Evolutionary conservation across 2,329 filamentous ascomycete genomes (phyloP).

Genomic region (Colletotrichum tofieldiae): DNA sequence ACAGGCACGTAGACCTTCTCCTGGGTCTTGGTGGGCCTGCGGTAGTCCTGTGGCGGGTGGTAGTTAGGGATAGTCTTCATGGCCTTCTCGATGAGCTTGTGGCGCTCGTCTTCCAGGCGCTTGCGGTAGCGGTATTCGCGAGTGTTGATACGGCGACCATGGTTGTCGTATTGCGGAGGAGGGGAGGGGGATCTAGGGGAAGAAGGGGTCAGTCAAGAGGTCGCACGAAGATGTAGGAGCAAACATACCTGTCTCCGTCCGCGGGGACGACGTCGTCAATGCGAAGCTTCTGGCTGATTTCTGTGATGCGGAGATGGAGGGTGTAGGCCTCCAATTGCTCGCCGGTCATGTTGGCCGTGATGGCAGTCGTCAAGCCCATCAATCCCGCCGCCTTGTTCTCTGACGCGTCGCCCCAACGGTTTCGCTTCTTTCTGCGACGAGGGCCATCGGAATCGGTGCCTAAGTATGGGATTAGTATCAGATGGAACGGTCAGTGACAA

Average conservation of each 20-base stretch:
- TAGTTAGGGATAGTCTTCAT: slow-evolving; percentile 99
- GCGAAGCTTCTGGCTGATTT: slow-evolving; percentile 98
- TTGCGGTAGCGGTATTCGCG: slow-evolving; percentile 99
- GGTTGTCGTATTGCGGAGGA: slow-evolving; percentile 98
- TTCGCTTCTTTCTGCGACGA: slow-evolving; percentile 96
- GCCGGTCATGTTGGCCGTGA: slow-evolving; percentile 97
- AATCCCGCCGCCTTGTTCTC: slow-evolving; percentile 99
- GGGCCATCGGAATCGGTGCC: slow-evolving; percentile 79
- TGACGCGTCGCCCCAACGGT: slow-evolving; percentile 96
- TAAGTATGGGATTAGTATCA: slow-evolving; percentile 50
- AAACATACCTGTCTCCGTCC: slow-evolving; percentile 90
- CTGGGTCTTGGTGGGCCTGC: slow-evolving; percentile 98
- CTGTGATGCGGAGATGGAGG: slow-evolving; percentile 95
- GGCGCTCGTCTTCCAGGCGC: slow-evolving; percentile 96
- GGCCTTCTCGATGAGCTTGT: slow-evolving; percentile 98
- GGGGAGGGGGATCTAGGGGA: slow-evolving; percentile 88
- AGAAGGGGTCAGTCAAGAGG: slow-evolving; percentile 42
- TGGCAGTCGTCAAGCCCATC: slow-evolving; percentile 97
- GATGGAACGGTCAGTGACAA: slow-evolving; percentile 4
- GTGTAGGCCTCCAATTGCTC: slow-evolving; percentile 99
- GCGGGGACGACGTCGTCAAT: slow-evolving; percentile 99
- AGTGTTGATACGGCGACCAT: slow-evolving; percentile 99
- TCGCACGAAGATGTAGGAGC: background rate
- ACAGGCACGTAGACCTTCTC: slow-evolving; percentile 99
- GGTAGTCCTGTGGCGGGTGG: slow-evolving; percentile 97